These are phyloP conservation scores for Bonia amplexicaulis DNA, from an alignment of 176 grass and related monocot species.

Conservation along the genomic window DNA sequence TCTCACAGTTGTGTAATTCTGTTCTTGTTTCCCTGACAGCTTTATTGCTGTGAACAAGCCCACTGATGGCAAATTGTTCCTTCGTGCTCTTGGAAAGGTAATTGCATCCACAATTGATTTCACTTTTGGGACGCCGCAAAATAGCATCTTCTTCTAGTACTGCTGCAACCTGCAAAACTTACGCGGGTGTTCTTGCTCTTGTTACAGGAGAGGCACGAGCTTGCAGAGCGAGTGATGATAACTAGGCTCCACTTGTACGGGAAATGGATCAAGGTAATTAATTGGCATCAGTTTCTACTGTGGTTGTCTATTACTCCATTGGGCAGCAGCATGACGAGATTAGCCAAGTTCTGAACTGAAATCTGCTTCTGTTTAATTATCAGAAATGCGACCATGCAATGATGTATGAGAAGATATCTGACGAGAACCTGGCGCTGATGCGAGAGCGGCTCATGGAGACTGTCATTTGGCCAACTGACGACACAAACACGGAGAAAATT, in stretches of 20 bases:
- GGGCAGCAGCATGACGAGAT: neutral
- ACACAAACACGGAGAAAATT: conserved; percentile 61
- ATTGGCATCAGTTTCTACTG: neutral
- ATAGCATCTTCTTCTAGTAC: neutral
- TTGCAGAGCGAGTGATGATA: conserved; percentile 87
- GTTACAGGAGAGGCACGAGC: conserved; percentile 75
- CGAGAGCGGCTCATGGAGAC: conserved; percentile 72
- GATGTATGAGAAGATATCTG: conserved; percentile 51
- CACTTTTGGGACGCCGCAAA: neutral
- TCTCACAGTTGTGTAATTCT: neutral
- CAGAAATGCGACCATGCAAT: conserved; percentile 48
- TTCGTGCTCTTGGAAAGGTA: conserved; percentile 77
- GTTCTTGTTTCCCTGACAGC: conserved; percentile 22
- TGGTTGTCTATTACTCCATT: neutral
- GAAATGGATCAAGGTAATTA: conserved; percentile 74
- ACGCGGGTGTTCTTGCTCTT: neutral
- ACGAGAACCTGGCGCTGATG: conserved; percentile 52
- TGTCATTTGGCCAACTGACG: conserved; percentile 66
- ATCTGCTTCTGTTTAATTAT: neutral
- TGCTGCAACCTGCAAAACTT: neutral
- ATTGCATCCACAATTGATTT: neutral
- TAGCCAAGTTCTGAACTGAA: neutral
- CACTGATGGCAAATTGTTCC: conserved; percentile 68
- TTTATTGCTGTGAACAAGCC: conserved; percentile 78
- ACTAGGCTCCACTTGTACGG: conserved; percentile 85